Conservation (phyloP, 805 yeast species). For the Yarrowia sp. region DNA sequence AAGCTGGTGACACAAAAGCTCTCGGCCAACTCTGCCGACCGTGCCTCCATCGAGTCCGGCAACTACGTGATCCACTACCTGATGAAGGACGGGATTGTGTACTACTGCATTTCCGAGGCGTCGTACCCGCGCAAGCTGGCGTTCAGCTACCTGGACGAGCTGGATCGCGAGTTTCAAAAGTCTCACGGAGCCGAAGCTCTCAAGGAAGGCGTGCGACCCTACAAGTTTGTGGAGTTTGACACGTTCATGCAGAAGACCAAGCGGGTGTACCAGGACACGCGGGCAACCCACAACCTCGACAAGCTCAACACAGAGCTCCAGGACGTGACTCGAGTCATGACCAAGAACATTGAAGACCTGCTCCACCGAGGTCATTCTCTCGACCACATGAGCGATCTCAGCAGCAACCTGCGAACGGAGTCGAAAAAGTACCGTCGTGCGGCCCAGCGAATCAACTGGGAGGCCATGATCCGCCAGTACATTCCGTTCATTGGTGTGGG, state of each 20-base stretch:
- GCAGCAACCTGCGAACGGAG: conserved; percentile 73
- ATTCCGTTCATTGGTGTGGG: conserved; percentile 79
- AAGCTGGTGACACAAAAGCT: conserved; percentile 73
- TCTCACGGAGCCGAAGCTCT: conserved; percentile 71
- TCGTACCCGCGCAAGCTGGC: conserved; percentile 86
- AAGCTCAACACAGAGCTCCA: conserved; percentile 80
- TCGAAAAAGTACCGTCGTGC: conserved; percentile 84
- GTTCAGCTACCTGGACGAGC: conserved; percentile 79
- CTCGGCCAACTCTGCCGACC: conserved; percentile 73
- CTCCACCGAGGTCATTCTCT: conserved; percentile 92
- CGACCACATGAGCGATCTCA: conserved; percentile 83
- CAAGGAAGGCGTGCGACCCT: conserved; percentile 72
- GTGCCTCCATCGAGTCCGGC: conserved; percentile 82
- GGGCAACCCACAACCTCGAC: conserved; percentile 87
- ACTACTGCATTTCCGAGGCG: conserved; percentile 72
- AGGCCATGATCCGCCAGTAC: conserved; percentile 83
- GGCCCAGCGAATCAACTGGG: conserved; percentile 87
- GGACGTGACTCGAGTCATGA: conserved; percentile 93
- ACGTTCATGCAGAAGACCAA: conserved; percentile 72
- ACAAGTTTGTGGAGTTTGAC: conserved; percentile 82
- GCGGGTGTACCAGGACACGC: conserved; percentile 83
- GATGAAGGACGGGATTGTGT: conserved; percentile 61
- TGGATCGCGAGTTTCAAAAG: conserved; percentile 75
- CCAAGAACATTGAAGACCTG: conserved; percentile 92
- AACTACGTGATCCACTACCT: conserved; percentile 71